Conservation (phyloP, 2,329 filamentous ascomycete genomes). For the Falciphora oryzae region DNA sequence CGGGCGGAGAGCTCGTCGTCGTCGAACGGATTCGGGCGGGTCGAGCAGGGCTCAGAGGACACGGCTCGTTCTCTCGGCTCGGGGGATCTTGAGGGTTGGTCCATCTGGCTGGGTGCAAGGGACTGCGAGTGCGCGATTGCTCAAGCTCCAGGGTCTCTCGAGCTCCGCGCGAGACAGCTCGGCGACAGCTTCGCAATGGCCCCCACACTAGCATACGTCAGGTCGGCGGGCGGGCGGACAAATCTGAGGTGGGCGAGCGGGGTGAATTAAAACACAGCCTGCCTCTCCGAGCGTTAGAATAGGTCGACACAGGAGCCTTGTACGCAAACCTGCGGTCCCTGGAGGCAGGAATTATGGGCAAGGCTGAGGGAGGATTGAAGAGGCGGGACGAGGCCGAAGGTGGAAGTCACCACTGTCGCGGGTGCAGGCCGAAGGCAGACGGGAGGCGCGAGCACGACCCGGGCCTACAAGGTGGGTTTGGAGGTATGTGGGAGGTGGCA, state of each 20-base stretch:
- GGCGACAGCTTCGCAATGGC: slow-evolving; percentile 38
- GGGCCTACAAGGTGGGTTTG: neutral
- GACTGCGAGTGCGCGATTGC: slow-evolving; percentile 29
- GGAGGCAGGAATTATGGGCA: neutral
- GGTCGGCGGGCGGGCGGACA: neutral
- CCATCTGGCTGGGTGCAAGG: slow-evolving; percentile 44
- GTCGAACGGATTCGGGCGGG: slow-evolving; percentile 59
- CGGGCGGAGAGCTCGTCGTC: slow-evolving; percentile 49
- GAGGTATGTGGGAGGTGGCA: neutral
- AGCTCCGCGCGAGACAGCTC: slow-evolving; percentile 49
- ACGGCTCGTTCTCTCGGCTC: slow-evolving; percentile 52
- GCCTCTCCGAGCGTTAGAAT: neutral
- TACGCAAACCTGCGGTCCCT: too few species aligned
- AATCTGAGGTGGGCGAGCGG: neutral
- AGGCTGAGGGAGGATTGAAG: neutral
- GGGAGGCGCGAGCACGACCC: neutral
- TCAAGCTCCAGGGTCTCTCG: slow-evolving; percentile 42
- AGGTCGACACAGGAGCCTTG: neutral
- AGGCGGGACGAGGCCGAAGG: neutral
- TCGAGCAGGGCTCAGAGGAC: slow-evolving; percentile 58
- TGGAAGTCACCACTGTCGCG: slow-evolving; percentile 1
- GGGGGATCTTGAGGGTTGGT: slow-evolving; percentile 42
- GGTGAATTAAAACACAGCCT: neutral
- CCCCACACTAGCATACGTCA: slow-evolving; percentile 52
- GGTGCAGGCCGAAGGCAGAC: neutral